Conservation (phyloP, 2,329 filamentous ascomycete genomes). For the Colletotrichum phormii region DNA sequence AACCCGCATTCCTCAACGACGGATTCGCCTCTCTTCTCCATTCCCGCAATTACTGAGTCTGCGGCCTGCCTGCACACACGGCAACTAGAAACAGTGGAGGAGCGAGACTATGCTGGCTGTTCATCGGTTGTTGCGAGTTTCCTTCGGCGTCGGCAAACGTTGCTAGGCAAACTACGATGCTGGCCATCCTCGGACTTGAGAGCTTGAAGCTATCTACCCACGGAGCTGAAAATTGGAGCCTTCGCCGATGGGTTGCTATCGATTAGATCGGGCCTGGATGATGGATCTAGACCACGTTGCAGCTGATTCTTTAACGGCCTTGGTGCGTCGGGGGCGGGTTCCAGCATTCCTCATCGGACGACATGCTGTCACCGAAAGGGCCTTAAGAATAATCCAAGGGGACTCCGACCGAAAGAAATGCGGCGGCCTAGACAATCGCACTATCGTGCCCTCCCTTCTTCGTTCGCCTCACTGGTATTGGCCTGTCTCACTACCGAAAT, state of each 20-base stretch:
- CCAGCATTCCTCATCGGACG: background rate
- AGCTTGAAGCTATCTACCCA: background rate
- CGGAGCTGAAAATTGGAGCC: background rate
- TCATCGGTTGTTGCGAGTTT: background rate
- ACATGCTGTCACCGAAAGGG: background rate
- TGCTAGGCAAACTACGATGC: background rate
- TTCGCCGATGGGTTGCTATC: constrained; percentile 2
- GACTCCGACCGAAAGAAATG: background rate
- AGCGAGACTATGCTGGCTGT: too few relatives aligned
- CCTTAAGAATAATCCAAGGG: background rate
- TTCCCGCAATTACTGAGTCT: background rate
- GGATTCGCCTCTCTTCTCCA: background rate
- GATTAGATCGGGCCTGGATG: background rate
- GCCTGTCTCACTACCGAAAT: constrained; percentile 3
- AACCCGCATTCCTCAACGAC: background rate
- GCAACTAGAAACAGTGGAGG: background rate
- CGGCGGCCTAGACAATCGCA: background rate
- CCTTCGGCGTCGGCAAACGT: background rate
- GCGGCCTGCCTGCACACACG: background rate
- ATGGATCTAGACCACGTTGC: background rate
- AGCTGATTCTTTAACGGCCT: background rate
- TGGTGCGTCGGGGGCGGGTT: background rate
- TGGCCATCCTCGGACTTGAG: background rate
- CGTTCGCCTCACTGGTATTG: constrained; percentile 10
- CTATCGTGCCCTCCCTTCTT: background rate